Conservation (phyloP, 805 yeast species). For the Wickerhamomyces bovis region DNA sequence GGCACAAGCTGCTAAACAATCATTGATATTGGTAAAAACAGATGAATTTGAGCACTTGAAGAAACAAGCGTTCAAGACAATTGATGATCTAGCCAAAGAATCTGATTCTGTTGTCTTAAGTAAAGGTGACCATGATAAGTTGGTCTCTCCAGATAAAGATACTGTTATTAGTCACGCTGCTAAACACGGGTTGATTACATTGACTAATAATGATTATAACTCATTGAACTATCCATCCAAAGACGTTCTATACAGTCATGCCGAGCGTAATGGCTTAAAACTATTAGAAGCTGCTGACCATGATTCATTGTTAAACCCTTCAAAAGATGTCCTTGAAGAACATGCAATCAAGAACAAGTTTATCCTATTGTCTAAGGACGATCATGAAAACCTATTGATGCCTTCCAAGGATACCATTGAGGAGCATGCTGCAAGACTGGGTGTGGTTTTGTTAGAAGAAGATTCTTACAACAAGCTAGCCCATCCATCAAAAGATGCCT, state of each 20-base stretch:
- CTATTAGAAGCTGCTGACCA: constrained; percentile 6
- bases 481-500: constrained; percentile 1
- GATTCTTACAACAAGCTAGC: not conserved
- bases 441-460: constrained; percentile 10
- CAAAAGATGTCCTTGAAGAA: constrained; percentile 2
- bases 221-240: constrained; percentile 17
- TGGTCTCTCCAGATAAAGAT: constrained; percentile 4
- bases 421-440: constrained; percentile 11
- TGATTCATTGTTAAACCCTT: constrained; percentile 4
- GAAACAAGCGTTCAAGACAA: constrained; percentile 2
- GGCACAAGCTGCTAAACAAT: not conserved
- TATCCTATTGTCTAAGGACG: not conserved
- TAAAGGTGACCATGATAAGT: not conserved
- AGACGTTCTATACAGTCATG: constrained; percentile 18
- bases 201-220: constrained; percentile 7
- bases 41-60: constrained; percentile 5
- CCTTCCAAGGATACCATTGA: not conserved
- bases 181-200: constrained; percentile 6
- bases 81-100: constrained; percentile 10
- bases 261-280: constrained; percentile 15
- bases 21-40: not conserved
- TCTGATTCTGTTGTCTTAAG: constrained; percentile 2
- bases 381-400: not conserved
- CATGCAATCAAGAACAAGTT: constrained; percentile 2
- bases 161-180: constrained; percentile 6